Evolutionary conservation across 208 protist genomes (phyloP).

Genomic region (Trypanosoma platydactyli): DNA sequence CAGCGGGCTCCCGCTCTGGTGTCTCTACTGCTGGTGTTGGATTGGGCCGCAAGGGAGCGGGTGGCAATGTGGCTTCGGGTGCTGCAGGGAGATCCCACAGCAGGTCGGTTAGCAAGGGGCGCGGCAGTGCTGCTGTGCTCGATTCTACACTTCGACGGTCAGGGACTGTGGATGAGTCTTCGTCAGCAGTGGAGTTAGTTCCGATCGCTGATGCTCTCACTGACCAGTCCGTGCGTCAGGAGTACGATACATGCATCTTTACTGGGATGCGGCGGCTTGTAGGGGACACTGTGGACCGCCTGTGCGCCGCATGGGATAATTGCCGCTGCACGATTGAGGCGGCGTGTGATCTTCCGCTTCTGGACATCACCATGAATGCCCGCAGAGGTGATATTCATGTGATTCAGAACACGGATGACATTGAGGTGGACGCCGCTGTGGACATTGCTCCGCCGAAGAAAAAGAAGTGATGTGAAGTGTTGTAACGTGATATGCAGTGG

Average conservation of each 20-base stretch:
- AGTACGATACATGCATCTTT: constrained; percentile 31
- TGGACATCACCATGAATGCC: constrained; percentile 40
- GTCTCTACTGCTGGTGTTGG: not conserved
- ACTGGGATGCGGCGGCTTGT: constrained; percentile 25
- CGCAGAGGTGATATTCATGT: constrained; percentile 45
- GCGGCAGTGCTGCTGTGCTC: not conserved
- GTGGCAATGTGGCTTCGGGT: not conserved
- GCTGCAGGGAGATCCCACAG: not conserved
- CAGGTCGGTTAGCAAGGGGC: not conserved
- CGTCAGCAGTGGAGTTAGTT: not conserved
- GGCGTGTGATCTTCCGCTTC: constrained; percentile 53
- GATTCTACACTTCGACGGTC: not conserved
- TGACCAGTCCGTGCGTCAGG: constrained; percentile 24
- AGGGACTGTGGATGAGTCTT: not conserved
- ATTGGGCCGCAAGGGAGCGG: not conserved
- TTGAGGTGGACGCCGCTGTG: constrained; percentile 55
- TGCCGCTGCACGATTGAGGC: constrained; percentile 43
- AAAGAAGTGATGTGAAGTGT: constrained; percentile 12
- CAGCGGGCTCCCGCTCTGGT: not conserved
- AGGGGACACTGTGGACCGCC: constrained; percentile 14
- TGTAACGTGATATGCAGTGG: not conserved
- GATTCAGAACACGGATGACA: constrained; percentile 52
- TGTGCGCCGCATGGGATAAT: constrained; percentile 24
- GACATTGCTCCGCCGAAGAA: constrained; percentile 46
- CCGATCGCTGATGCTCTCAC: not conserved